Evolutionary conservation across 2,329 filamentous ascomycete species (phyloP), one percentile per base, ranked within the genome.

Genomic region (Harringtonia aguacate): DNA sequence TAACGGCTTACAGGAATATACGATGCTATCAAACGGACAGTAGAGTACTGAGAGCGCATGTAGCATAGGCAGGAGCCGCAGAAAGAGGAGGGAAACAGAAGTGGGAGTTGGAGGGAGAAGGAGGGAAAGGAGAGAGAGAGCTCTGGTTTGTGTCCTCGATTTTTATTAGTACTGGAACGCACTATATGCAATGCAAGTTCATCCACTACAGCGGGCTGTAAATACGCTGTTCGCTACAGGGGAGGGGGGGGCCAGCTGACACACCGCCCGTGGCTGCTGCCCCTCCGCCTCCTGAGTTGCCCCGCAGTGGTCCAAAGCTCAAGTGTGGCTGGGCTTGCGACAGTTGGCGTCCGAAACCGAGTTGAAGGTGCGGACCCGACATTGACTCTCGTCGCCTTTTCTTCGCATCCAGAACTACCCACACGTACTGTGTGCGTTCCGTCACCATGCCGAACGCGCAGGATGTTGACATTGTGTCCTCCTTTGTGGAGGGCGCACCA

Each of bases 401-500:
- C 24, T 17, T n/a, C 13, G 7, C 20, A 5, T 14, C 35, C 21
- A 27, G 24, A 6, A 5, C 18, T 18, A n/a, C 28, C 24, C 2
- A 20, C 14, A 1, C 12, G 13, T 9, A 33, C n/a, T n/a, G 7
- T 17, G 8, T 22, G 12, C 15, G 12, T 24, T 36, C 13, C 7
- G 13, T 14, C 39, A 53, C 55, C 46, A 62, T 65, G 55, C 57
- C 68, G 17, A 59, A 60, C 42, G 31, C 36, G 8, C 45, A 47
- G 20, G 61, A 68, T 45, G 54, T 77, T 50, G 72, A 77, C 48
- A 79, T 80, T 45, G 72, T 86, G 52, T 84, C 88, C 53, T 82
- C 88, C 41, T 98, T 97, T 63, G 82, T 98, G 52, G 82, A 94
- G 69, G 86, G 87, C 59, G 88, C 92, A 56, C 92, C 92, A 39